A percentile compares a stretch with the other conserved stretches of the same genome.
Evolutionary conservation across 2,329 filamentous ascomycete genomes (phyloP).

Genomic region (Dactylellina cionopaga): DNA sequence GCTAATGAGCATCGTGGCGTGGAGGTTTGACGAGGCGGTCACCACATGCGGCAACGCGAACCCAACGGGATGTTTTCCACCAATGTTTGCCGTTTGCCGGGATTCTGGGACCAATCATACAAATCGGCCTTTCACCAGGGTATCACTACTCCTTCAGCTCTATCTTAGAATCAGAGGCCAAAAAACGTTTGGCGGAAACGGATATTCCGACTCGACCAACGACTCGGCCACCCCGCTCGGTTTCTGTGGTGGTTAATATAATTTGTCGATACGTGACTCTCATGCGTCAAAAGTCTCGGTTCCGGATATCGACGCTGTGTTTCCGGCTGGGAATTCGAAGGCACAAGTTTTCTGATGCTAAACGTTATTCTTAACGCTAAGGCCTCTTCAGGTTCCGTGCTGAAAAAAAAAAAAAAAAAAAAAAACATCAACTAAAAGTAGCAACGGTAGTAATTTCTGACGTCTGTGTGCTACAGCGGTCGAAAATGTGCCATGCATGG

Average conservation of each 20-base stretch:
- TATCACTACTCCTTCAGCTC: neutral
- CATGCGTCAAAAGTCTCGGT: no score
- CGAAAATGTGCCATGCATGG: no score
- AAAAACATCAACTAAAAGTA: conserved; percentile 21
- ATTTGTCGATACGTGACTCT: no score
- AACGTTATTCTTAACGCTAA: conserved; percentile 28
- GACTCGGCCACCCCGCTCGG: conserved; percentile 4
- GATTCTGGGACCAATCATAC: conserved; percentile 9
- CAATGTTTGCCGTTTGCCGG: conserved; percentile 23
- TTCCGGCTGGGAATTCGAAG: neutral
- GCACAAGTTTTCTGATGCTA: neutral
- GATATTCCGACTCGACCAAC: neutral
- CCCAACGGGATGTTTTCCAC: conserved; percentile 6
- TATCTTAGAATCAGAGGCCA: no score
- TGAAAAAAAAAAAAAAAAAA: conserved; percentile 11
- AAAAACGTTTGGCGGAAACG: neutral
- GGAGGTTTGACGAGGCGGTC: conserved; percentile 21
- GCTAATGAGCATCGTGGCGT: neutral
- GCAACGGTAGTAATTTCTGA: conserved; percentile 15
- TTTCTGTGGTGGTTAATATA: no score
- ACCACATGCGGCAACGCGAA: conserved; percentile 31
- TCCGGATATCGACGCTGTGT: neutral
- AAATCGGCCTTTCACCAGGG: conserved; percentile 1
- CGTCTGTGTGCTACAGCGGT: conserved; percentile 32
- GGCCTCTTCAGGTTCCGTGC: conserved; percentile 15